Evolutionary conservation across 1,139 yeast species (phyloP).

Genomic region (Suhomyces bolitotheri): DNA sequence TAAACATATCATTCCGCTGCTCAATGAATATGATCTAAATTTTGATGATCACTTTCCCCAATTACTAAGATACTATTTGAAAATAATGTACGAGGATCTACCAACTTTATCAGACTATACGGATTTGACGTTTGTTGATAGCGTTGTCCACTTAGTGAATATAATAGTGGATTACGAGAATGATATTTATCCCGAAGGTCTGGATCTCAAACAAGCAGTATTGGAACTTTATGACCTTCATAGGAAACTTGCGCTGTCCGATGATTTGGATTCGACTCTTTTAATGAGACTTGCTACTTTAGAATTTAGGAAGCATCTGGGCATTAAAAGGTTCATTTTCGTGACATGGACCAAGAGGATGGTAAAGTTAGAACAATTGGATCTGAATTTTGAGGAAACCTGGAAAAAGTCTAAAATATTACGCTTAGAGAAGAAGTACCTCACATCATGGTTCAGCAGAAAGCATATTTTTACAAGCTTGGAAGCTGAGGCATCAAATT

Average conservation of each 20-base stretch:
- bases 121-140: slow-evolving; percentile 27
- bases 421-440: slow-evolving; percentile 4
- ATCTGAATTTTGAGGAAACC: background rate
- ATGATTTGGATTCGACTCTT: slow-evolving; percentile 18
- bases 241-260: slow-evolving; percentile 2
- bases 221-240: slow-evolving; percentile 26
- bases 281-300: slow-evolving; percentile 31
- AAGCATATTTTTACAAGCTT: slow-evolving; percentile 12
- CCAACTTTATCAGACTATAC: slow-evolving; percentile 21
- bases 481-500: slow-evolving; percentile 16
- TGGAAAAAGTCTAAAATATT: background rate
- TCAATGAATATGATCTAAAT: slow-evolving; percentile 31
- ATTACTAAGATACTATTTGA: slow-evolving; percentile 25
- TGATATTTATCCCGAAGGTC: slow-evolving; percentile 22
- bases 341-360: slow-evolving; percentile 15
- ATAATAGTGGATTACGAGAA: slow-evolving; percentile 34
- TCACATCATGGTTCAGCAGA: slow-evolving; percentile 21
- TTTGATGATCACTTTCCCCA: slow-evolving; percentile 29
- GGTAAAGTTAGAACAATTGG: background rate
- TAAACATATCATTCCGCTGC: slow-evolving; percentile 29
- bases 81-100: slow-evolving; percentile 21
- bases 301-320: slow-evolving; percentile 14
- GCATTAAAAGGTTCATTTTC: slow-evolving; percentile 10
- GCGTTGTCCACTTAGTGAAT: slow-evolving; percentile 24
- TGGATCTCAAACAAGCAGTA: slow-evolving; percentile 26